These are phyloP conservation scores for Arthrobotrys pseudoclavata DNA, from an alignment of 2,329 filamentous ascomycete genomes.

Conservation along the genomic window DNA sequence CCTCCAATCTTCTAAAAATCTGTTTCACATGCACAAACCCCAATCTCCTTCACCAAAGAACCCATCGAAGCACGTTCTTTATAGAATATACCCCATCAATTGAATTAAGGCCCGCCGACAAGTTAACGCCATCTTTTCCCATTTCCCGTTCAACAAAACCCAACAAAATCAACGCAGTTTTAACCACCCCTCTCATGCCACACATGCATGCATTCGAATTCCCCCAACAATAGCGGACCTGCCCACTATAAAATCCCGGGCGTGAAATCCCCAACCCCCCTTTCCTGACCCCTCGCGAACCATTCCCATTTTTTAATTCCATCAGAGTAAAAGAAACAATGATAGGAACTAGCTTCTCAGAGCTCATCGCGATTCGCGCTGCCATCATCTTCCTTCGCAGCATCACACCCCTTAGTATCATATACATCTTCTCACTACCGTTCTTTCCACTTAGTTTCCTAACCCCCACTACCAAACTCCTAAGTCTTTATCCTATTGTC, in stretches of 20 bases:
- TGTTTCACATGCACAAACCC: background rate
- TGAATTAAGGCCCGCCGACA: constrained; percentile 19
- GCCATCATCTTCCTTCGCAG: constrained; percentile 70
- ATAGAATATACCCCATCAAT: background rate
- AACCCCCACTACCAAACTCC: constrained; percentile 63
- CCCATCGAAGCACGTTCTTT: background rate
- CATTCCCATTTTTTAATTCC: background rate
- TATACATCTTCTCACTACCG: constrained; percentile 67
- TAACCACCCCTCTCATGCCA: constrained; percentile 6
- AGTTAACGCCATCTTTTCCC: constrained; percentile 1
- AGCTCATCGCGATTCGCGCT: constrained; percentile 68
- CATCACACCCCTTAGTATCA: constrained; percentile 69
- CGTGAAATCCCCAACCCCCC: constrained; percentile 26
- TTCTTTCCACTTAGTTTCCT: constrained; percentile 63
- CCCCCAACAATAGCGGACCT: constrained; percentile 26
- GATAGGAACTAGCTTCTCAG: constrained; percentile 52
- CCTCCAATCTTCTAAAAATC: background rate
- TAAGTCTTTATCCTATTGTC: constrained; percentile 69
- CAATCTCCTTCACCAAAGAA: background rate
- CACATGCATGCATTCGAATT: constrained; percentile 2
- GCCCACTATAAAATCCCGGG: constrained; percentile 1
- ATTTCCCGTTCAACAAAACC: constrained; percentile 17
- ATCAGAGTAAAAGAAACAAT: constrained; percentile 16
- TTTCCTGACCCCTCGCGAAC: constrained; percentile 1
- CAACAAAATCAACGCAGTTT: constrained; percentile 42